Evolutionary conservation across 768 basidiomycete genomes (phyloP), one percentile per base, ranked within the genome.

Genomic region (Boletellus sp.): DNA sequence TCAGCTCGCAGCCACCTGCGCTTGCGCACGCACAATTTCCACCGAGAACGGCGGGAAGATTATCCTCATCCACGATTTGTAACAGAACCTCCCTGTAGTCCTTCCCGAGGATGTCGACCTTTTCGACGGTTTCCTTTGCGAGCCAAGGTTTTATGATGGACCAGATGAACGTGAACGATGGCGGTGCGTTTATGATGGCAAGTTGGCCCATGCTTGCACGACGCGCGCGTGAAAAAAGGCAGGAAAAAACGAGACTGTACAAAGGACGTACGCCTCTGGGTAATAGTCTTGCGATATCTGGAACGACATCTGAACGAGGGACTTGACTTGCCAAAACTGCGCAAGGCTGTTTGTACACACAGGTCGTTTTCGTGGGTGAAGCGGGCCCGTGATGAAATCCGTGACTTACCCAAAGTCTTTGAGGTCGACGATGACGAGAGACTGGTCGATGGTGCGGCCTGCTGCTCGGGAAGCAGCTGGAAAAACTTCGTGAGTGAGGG

Each of bases 271-370:
- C 85, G 83, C 83, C 62, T 90, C 87, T 1, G 87, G 87, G 54
- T 76, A 89, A 66, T 85, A 89, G 57, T 87, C 84, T 65, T 89
- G 87, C 2, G 85, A 87, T 48, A 89, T 73, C 56, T 87, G 85
- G 63, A 89, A 85, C 7, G 82, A 79, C 43, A 65, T 70, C 42
- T 79, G 73, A 20, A 76, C 76, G n/a, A 88, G 71, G 38, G 74
- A 69, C 62, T 83, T 86, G 72, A 87, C 81, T 58, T 87, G 80
- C 87, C 87, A 90, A 59, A 88, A 90, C 56, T 86, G 80, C 34
- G 72, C 66, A 40, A 87, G 63, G 13, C 85, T 87, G 38, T 31
- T n/a, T n/a, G n/a, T n/a, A n/a, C n/a, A 15, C 13, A 24, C 24
- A 36, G 7, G n/a, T 33, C 19, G 34, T 31, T 28, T 42, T 52